Base-by-base conservation (phyloP, 768 basidiomycete species). In the Pulveroboletus sp. region DNA sequence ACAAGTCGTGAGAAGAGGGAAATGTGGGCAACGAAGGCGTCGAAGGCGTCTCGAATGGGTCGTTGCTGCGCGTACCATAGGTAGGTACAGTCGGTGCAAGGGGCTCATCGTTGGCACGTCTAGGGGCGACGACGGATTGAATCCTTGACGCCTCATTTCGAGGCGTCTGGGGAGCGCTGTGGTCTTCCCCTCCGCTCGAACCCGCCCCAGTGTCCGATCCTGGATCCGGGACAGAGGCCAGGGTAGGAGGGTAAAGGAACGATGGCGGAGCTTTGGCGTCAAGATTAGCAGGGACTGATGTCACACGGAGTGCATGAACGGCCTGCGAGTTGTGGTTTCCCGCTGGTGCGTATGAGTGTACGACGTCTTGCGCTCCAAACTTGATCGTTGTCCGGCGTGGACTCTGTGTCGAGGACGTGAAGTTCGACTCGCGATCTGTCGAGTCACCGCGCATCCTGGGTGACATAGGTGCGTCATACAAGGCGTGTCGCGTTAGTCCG, bases 391-490 rank as follows among this genome's bases (percentile, higher is more conserved):
- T 78, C 24, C 69, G 61, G 21, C 68, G 69, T 46, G 65, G 50
- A 61, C 71, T 54, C 62, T 69, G 42, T 44, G 66, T 60, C 9
- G 62, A 63, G 2, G 61, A 63, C 26, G 49, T 64, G 27, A 53
- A 1, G 44, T 71, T 53, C 14, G 73, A 71, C 10, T 71, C 69
- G 4, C 71, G 68, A 24, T 80, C 76, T 27, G 28, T 68, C 62
- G 53, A 76, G 70, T 53, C 68, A 53, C 26, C 61, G 47, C 35
- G 64, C 6, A 41, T 30, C 5, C 50, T 43, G 28, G 88, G 8
- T 14, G 43, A 86, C 62, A 96, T 79, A 3, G 94, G 94, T 10
- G 85, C 80, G 63, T 97, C 94, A 63, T 91, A 93, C 6, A 97
- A 75, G 57, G 93, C 86, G 62, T 91, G 92, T 18, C 93, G 76